Evolutionary conservation across 2,329 filamentous ascomycete species (phyloP), one percentile per base, ranked within the genome.

Genomic region (Arthrobotrys iridis): DNA sequence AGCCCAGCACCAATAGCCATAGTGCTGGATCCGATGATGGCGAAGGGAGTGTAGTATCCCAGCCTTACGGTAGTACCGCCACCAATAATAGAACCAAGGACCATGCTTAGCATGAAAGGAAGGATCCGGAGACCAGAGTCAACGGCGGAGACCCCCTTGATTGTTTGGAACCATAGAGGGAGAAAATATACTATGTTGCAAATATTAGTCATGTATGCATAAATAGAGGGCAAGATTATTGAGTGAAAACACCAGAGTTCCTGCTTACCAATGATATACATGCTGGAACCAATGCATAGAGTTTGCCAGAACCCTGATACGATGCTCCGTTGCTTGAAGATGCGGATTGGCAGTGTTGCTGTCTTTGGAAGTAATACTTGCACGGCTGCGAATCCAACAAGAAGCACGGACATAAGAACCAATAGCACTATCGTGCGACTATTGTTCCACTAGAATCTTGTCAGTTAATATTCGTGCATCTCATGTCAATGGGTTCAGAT

Each of bases 31-130:
- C 67, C 45, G 13, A 84, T 35, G 10, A 88, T 81, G 85, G 88
- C 88, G 15, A 84, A 83, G 0, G 86, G 88, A 2, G 85, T 85
- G 76, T 89, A 89, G 79, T 89, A 89, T 37, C 88, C 88, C 33
- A 88, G 81, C 62, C 83, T 84, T 62, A 86, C 84, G 0, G 85
- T 87, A 45, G 83, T 76, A 0, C 80, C 80, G 26, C 87, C 87
- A 2, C 85, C 83, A 0, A 85, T 60, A 65, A 87, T 81, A 22
- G 85, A 86, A 70, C 82, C 82, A 50, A 88, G 65, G 22, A 86
- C 84, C 10, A 84, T 82, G n/a, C 81, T n/a, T 87, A 85, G 83
- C 13, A 88, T 82, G 24, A 87, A 82, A 0, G 86, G 86, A 1
- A 88, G 82, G 28, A 86, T 83, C 78, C 86, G 86, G 79, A 87